Conservation (phyloP, 2,329 filamentous ascomycete species). For the Penicillium crustosum region DNA sequence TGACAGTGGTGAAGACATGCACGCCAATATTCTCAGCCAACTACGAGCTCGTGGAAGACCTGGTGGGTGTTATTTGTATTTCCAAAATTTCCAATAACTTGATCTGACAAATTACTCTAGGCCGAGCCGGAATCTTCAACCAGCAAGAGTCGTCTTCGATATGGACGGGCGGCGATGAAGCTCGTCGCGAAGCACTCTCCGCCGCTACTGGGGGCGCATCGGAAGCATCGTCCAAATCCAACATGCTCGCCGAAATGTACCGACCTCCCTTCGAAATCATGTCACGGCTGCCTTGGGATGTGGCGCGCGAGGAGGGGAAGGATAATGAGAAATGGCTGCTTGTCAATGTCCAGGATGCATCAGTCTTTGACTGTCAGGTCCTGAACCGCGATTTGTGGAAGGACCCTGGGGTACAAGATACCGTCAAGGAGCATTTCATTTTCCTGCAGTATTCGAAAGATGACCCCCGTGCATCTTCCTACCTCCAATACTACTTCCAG, state of each 20-base stretch:
- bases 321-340: conserved; percentile 90
- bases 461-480: conserved; percentile 73
- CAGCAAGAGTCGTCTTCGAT: conserved; percentile 60
- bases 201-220: conserved; percentile 65
- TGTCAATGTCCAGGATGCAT: conserved; percentile 91
- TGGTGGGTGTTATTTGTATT: conserved; percentile 27
- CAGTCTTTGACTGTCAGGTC: conserved; percentile 90
- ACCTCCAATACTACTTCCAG: conserved; percentile 87
- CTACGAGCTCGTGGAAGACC: conserved; percentile 52
- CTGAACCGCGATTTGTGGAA: conserved; percentile 97
- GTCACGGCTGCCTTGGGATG: conserved; percentile 74
- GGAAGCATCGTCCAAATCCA: conserved; percentile 67
- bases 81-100: background rate
- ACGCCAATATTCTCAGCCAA: conserved; percentile 65
- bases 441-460: conserved; percentile 94
- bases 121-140: conserved; percentile 67
- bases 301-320: conserved; percentile 80
- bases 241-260: conserved; percentile 84
- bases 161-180: conserved; percentile 55
- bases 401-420: conserved; percentile 71
- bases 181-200: conserved; percentile 55
- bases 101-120: conserved; percentile 24
- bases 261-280: conserved; percentile 91
- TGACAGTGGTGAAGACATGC: conserved; percentile 57
- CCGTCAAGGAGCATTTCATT: conserved; percentile 87